Base-by-base conservation (phyloP, 352 stramenopile genomes). In the Phytophthora fragariae region DNA sequence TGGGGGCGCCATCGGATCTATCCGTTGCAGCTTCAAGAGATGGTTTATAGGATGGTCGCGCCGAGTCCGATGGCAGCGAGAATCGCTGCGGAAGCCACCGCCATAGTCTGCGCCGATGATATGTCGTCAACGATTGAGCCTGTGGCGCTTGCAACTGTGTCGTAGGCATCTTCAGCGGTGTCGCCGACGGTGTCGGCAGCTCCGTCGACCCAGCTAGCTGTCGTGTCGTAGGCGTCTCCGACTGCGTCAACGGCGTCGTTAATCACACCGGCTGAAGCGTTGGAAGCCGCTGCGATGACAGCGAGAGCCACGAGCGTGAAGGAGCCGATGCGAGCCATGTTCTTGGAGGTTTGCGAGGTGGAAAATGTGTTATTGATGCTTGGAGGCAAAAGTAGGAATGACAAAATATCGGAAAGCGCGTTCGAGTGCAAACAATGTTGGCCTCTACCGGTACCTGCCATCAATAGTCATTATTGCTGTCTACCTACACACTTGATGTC, bases 121-220 rank as follows among this genome's bases (percentile, higher is more conserved):
- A 76, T 37, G 24, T 73, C 63, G 39, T 76, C 70, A 35, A 65
- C 21, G 14, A 76, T 72, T 58, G 70, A 76, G n/a, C 70, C 70
- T 15, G 70, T 65, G 19, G 54, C 58, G 14, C 70, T 77, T 57
- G 64, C 64, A 46, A 70, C 65, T 2, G 70, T 49, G 64, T 69
- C 57, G 52, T 64, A 54, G 11, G 62, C 64, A 33, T 75, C 50
- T 64, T 72, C 29, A 8, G 41, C 53, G 6, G 69, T 21, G 9
- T 46, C 61, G 1, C 57, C 57, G 0, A 76, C 71, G 17, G 66
- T 60, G 44, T 77, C 37, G 11, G 37, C 37, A 44, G 37, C 37
- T 44, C 37, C 37, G 37, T 44, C 8, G 37, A 44, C 37, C 37
- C 37, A 44, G 37, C 11, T 44, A 44, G 37, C 37, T 1, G 37